These are phyloP conservation scores for Nowakowskiella sp. DNA, from an alignment of 192 early-diverging fungal genomes.

Conservation along the genomic window DNA sequence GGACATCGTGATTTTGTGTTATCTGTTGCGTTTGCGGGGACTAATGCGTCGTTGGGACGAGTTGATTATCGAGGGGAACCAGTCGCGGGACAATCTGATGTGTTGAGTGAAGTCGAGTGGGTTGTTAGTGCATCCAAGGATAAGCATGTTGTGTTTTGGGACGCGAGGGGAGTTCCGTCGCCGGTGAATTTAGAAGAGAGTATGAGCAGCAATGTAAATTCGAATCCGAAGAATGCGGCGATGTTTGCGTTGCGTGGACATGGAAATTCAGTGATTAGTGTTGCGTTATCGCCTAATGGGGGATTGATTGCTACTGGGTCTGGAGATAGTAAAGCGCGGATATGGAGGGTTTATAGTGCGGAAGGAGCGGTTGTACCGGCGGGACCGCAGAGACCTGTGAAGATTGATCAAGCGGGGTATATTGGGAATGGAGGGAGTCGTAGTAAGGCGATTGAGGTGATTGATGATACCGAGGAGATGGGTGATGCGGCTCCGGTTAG, in stretches of 20 bases:
- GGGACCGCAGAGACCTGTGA: background rate
- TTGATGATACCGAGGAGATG: no score
- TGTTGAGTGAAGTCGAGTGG: conserved; percentile 54
- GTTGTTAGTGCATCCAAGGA: conserved; percentile 89
- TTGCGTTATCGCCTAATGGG: conserved; percentile 72
- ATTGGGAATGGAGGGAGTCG: background rate
- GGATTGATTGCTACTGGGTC: conserved; percentile 92
- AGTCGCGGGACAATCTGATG: conserved; percentile 9
- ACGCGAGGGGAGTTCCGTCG: conserved; percentile 60
- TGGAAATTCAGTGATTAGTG: conserved; percentile 97
- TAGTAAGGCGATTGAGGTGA: no score
- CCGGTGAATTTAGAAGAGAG: background rate
- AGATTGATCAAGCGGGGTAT: background rate
- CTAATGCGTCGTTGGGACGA: conserved; percentile 17
- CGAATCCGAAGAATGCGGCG: conserved; percentile 18
- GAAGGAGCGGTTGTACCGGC: background rate
- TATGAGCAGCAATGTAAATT: conserved; percentile 3
- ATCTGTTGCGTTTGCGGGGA: conserved; percentile 67
- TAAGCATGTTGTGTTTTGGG: conserved; percentile 90
- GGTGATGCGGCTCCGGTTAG: no score
- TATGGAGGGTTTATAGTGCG: conserved; percentile 59
- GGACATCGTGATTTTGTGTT: conserved; percentile 96
- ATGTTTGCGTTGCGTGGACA: conserved; percentile 83
- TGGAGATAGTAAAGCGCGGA: conserved; percentile 83
- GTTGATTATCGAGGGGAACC: conserved; percentile 26